Base-by-base conservation (phyloP, 208 protist genomes). In the Crithidia brevicula region DNA sequence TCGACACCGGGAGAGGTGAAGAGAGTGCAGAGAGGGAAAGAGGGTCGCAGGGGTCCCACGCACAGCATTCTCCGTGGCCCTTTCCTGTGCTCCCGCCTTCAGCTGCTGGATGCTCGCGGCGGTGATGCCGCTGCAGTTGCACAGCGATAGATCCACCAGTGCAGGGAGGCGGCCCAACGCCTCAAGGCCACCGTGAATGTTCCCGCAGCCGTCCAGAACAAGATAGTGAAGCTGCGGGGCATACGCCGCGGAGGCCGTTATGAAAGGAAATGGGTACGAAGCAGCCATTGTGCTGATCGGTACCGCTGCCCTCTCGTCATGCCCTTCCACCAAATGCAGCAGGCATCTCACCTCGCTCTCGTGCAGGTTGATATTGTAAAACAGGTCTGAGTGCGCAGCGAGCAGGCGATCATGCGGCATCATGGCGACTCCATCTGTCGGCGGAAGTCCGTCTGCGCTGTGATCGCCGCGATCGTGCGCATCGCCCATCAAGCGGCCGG, bases 191-290 rank as follows among this genome's bases (percentile, higher is more conserved):
- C 30, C 16, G 36, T 20, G 36, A 22, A 69, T 40, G 16, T 69
- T 69, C 63, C n/a, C 63, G 20, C 63, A 69, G 51, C 63, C 63
- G 42, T 69, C 63, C 34, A 69, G 25, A n/a, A 60, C 51, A 4
- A 69, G n/a, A 6, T 38, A 40, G 20, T 45, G 63, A 1, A 59
- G 53, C 40, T 36, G 15, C n/a, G 36, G n/a, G 40, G 51, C n/a
- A n/a, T n/a, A n/a, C n/a, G n/a, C n/a, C n/a, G n/a, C n/a, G n/a
- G n/a, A n/a, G n/a, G n/a, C n/a, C n/a, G n/a, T n/a, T n/a, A n/a
- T n/a, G n/a, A n/a, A n/a, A n/a, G n/a, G n/a, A n/a, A n/a, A n/a
- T n/a, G n/a, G n/a, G n/a, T n/a, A n/a, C n/a, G n/a, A n/a, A n/a
- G n/a, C 36, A 15, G 15, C 5, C 27, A 58, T 4, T 20, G 27